Base-by-base conservation (phyloP, 495 filamentous ascomycete genomes). In the Talaromyces stipitatus region DNA sequence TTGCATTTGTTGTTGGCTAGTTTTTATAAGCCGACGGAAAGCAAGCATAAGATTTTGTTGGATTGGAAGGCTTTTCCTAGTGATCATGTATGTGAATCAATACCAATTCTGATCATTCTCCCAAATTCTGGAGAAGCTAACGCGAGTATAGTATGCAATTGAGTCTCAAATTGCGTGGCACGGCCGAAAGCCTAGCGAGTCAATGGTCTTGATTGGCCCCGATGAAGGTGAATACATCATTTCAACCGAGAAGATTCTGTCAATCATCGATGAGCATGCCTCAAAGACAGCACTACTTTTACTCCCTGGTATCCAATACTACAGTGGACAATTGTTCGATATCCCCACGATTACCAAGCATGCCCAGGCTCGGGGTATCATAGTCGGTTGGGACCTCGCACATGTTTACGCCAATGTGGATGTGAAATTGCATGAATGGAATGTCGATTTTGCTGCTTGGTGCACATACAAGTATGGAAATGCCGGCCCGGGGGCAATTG, bases 401-500 rank as follows among this genome's bases (percentile, higher is more conserved):
- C 94, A 98, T 73, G 94, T 90, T 6, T 90, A 83, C 22, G 94
- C 89, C n/a, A 98, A 98, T 68, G 89, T 92, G 4, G 79, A 85
- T 1, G 73, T 97, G 14, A 74, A 83, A 28, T 79, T 98, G 14
- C 89, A 96, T 66, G 87, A 90, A 62, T 97, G 94, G 94, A 82
- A 91, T 57, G 91, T 96, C 29, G 94, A 98, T 67, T 94, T 94
- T 47, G 91, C 94, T 2, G 89, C 78, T 20, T 98, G 94, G 94
- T 97, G 94, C 72, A 89, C 82, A 33, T 97, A 98, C 77, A 98
- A 98, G 75, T 98, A 98, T 66, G 81, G 96, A 54, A 97, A 96
- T 66, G 78, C 82, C 51, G 94, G 94, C 0, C 92, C 94, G 2
- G 94, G 94, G 11, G 81, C 83, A 11, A 96, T 95, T 63, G 92